Evolutionary conservation across 2,329 filamentous ascomycete species (phyloP).

Genomic region (Dichotomopilus funicola): DNA sequence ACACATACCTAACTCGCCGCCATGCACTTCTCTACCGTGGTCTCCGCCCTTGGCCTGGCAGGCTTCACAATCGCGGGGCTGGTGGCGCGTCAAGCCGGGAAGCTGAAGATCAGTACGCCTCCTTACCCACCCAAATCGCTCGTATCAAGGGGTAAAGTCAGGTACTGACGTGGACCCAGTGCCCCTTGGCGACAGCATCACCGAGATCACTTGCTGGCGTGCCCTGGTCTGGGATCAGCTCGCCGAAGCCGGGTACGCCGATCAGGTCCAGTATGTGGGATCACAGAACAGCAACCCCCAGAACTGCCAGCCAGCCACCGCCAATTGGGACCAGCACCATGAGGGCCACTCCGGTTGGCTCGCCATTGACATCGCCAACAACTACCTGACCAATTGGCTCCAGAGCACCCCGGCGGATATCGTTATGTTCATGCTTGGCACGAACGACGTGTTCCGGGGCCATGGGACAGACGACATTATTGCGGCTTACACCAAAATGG

Average conservation of each 20-base stretch:
- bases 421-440: conserved; percentile 41
- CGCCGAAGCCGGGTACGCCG: conserved; percentile 29
- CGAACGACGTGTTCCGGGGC: conserved; percentile 36
- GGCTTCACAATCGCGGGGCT: conserved; percentile 11
- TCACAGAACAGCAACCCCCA: conserved; percentile 34
- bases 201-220: conserved; percentile 41
- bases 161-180: conserved; percentile 20
- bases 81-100: conserved; percentile 17
- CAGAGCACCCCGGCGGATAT: conserved; percentile 34
- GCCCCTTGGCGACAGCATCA: conserved; percentile 40
- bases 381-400: conserved; percentile 35
- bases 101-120: conserved; percentile 20
- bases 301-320: conserved; percentile 30
- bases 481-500: conserved; percentile 35
- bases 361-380: conserved; percentile 38
- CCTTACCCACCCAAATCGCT: neutral
- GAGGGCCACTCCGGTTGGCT: conserved; percentile 40
- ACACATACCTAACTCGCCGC: neutral
- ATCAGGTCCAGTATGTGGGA: conserved; percentile 37
- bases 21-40: conserved; percentile 16
- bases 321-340: conserved; percentile 35
- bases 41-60: conserved; percentile 13
- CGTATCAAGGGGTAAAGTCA: neutral
- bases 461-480: conserved; percentile 30
- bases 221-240: conserved; percentile 37